Evolutionary conservation across 495 filamentous ascomycete genomes (phyloP).

Genomic region (Lichina pygmaea): DNA sequence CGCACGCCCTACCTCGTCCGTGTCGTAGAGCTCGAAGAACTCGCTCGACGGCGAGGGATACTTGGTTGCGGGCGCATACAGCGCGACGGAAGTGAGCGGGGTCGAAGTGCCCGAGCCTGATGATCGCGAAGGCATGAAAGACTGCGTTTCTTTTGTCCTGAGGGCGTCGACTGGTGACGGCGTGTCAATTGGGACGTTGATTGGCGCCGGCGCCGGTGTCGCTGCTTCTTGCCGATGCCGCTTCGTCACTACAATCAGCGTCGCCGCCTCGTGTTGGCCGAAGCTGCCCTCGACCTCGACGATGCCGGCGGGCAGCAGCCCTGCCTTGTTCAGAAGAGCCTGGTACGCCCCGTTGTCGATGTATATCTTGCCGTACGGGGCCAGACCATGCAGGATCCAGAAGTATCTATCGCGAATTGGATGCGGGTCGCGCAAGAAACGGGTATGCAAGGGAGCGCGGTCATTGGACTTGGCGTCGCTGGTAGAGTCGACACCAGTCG

Average conservation of each 20-base stretch:
- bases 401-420: slow-evolving; percentile 84
- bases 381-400: slow-evolving; percentile 89
- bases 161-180: background rate
- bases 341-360: slow-evolving; percentile 71
- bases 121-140: slow-evolving; percentile 13
- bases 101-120: slow-evolving; percentile 10
- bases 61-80: background rate
- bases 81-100: too few relatives aligned
- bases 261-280: slow-evolving; percentile 74
- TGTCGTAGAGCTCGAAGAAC: slow-evolving; percentile 8
- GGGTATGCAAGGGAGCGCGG: slow-evolving; percentile 49
- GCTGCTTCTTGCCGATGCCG: slow-evolving; percentile 9
- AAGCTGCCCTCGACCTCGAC: slow-evolving; percentile 70
- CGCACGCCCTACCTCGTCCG: slow-evolving; percentile 64
- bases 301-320: slow-evolving; percentile 79
- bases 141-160: background rate
- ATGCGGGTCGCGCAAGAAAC: slow-evolving; percentile 66
- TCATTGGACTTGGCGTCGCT: slow-evolving; percentile 11
- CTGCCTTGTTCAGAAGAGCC: slow-evolving; percentile 55
- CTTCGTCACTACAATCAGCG: slow-evolving; percentile 43
- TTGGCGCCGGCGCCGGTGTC: slow-evolving; percentile 13
- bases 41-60: slow-evolving; percentile 1
- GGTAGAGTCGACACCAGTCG: background rate
- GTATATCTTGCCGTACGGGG: slow-evolving; percentile 69
- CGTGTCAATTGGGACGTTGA: background rate